These are phyloP conservation scores for Hanseniaspora lachancei DNA, from an alignment of 805 yeast genomes.

Conservation along the genomic window DNA sequence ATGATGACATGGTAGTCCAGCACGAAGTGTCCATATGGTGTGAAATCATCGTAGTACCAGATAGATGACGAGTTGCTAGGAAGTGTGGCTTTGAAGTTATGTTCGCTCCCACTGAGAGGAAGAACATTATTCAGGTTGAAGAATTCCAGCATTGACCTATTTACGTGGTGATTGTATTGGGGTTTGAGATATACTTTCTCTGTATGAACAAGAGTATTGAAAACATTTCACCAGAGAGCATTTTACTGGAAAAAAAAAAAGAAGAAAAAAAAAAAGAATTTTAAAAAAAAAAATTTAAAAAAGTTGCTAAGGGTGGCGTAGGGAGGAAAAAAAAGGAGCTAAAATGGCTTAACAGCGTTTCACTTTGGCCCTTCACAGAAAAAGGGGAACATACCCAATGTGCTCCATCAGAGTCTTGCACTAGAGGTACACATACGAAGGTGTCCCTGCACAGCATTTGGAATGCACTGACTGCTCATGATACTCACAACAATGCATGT, in stretches of 20 bases:
- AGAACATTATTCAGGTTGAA: not conserved
- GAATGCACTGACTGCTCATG: too few relatives aligned
- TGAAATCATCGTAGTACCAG: conserved; percentile 54
- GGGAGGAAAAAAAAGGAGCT: not conserved
- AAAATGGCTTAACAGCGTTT: not conserved
- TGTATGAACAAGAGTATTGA: too few relatives aligned
- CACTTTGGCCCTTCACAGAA: not conserved
- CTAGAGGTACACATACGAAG: too few relatives aligned
- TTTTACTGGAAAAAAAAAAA: too few relatives aligned
- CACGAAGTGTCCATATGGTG: conserved; percentile 36
- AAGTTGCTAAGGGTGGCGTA: too few relatives aligned
- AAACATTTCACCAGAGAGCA: too few relatives aligned
- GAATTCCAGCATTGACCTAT: not conserved
- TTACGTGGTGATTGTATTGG: not conserved
- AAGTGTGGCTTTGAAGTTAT: not conserved
- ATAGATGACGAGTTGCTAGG: conserved; percentile 14
- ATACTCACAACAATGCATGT: too few relatives aligned
- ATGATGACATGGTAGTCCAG: conserved; percentile 26
- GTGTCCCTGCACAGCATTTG: too few relatives aligned
- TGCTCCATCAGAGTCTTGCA: too few relatives aligned
- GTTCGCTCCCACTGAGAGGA: not conserved
- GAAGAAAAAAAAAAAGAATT: too few relatives aligned
- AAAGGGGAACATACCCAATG: too few relatives aligned
- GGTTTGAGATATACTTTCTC: not conserved
- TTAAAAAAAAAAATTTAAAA: not conserved